Evolutionary conservation across 2,329 filamentous ascomycete species (phyloP).

Genomic region (Fusarium sp.): DNA sequence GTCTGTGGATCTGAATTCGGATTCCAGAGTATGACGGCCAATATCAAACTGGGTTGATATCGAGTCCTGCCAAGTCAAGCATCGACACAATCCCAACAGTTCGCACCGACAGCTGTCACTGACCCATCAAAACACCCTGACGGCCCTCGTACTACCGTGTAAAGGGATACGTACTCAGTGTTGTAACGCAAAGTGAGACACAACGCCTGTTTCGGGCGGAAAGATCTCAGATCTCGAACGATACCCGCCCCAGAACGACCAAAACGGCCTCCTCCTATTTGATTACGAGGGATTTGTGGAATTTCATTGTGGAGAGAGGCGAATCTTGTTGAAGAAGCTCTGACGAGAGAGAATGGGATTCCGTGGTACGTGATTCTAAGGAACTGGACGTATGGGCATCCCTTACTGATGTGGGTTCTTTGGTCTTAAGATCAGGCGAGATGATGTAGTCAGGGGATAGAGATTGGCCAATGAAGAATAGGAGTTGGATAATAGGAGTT

Average conservation of each 20-base stretch:
- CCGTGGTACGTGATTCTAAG: not conserved
- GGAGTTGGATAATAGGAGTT: not conserved
- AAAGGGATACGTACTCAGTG: not conserved
- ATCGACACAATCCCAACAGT: not conserved
- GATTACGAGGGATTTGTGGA: not conserved
- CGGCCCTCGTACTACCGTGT: not conserved
- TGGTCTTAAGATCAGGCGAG: not conserved
- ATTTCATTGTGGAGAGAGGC: not conserved
- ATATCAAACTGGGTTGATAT: not conserved
- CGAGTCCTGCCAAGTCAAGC: not conserved
- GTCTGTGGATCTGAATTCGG: not conserved
- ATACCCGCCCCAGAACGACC: conserved; percentile 8
- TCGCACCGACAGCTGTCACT: not conserved
- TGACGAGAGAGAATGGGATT: not conserved
- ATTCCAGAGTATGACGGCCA: not conserved
- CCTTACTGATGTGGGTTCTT: not conserved
- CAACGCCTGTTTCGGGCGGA: conserved; percentile 26
- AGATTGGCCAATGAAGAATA: not conserved
- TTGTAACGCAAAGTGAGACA: conserved; percentile 20
- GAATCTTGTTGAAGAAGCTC: not conserved
- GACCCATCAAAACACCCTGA: not conserved
- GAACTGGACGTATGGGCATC: not conserved
- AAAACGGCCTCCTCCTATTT: not conserved
- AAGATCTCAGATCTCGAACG: conserved; percentile 30
- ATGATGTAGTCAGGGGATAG: not conserved